Base-by-base conservation (phyloP, 352 stramenopile genomes). In the Pythium oligandrum region DNA sequence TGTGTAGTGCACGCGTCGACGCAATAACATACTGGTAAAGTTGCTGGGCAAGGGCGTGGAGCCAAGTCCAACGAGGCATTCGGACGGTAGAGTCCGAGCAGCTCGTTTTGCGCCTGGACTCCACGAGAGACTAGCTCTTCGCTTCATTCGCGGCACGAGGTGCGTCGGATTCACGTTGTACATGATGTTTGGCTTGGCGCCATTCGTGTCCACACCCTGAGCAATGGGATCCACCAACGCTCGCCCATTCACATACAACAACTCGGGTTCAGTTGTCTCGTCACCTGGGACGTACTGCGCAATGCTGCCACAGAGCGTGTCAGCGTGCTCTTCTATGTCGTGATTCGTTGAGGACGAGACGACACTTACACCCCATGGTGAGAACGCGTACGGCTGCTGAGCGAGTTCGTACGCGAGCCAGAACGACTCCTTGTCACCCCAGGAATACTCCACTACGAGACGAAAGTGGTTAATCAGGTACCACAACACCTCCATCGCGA, bases 321-420 rank as follows among this genome's bases (percentile, higher is more conserved):
- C 57, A 1, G 67, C 53, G 44, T 88, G 77, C 0, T 66, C 45
- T 32, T 68, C 46, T 57, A 88, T 73, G 53, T 89, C 82, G 4
- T 71, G 46, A 40, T 83, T 83, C 4, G 77, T 34, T 0, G 48
- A 63, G 3, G 66, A 67, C 0, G 70, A 70, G 6, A 88, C 63
- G 47, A 77, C 70, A 3, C 70, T 80, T 4, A 75, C 68, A 0
- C 73, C 75, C 72, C 69, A 88, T 0, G 79, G 79, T 4, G 75
- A 90, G 59, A 90, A 90, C 35, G 66, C 70, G 43, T 90, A 90
- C 4, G 64, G 39, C 0, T 51, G 53, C 11, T 81, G 69, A 1
- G 73, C 69, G 8, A 92, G 68, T 52, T 85, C 74, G 46, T 65
- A 89, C 40, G 79, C 67, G 26, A 93, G 59, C 79, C 79, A 90